phyloP scores from a whole-genome alignment of 2,329 filamentous ascomycete genomes.

The Aspergillus tubingensis region DNA sequence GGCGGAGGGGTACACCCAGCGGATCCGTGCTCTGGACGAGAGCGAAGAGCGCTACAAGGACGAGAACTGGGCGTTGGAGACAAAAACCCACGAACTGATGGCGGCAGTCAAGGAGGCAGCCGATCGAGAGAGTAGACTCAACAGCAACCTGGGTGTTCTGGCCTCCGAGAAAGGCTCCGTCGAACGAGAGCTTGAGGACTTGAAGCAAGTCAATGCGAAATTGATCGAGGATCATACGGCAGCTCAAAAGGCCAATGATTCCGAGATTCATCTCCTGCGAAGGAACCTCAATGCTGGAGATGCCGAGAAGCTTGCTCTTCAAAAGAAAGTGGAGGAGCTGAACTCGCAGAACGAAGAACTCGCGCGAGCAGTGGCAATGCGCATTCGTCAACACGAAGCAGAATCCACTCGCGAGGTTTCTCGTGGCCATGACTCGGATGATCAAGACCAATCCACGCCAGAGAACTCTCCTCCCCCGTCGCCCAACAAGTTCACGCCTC shows the following conservation, averaged over 20 bases:
- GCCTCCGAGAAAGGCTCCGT: constrained; percentile 73
- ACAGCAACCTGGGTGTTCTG: constrained; percentile 67
- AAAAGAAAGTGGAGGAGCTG: constrained; percentile 84
- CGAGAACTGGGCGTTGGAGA: constrained; percentile 97
- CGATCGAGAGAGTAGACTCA: constrained; percentile 81
- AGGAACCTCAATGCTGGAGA: constrained; percentile 78
- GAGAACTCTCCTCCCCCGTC: constrained; percentile 90
- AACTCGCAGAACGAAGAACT: constrained; percentile 88
- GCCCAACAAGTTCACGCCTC: constrained; percentile 85
- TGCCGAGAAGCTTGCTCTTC: constrained; percentile 73
- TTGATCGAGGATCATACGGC: constrained; percentile 78
- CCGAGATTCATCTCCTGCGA: constrained; percentile 81
- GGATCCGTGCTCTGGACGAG: constrained; percentile 81
- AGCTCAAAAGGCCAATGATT: constrained; percentile 79
- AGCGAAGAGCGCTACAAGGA: constrained; percentile 96
- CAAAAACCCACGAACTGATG: constrained; percentile 81
- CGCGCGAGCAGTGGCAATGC: constrained; percentile 76
- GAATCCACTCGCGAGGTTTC: constrained; percentile 61
- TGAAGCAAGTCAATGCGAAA: constrained; percentile 76
- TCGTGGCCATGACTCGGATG: constrained; percentile 65
- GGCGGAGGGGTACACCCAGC: constrained; percentile 74
- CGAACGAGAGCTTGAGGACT: constrained; percentile 87
- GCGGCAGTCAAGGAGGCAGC: constrained; percentile 72
- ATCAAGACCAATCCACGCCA: constrained; percentile 71
- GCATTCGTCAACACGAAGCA: constrained; percentile 67